A percentile compares a stretch with the other conserved stretches of the same genome.
These are phyloP conservation scores for Trichoderma hamatum DNA, from an alignment of 2,329 filamentous ascomycete genomes.

Conservation along the genomic window DNA sequence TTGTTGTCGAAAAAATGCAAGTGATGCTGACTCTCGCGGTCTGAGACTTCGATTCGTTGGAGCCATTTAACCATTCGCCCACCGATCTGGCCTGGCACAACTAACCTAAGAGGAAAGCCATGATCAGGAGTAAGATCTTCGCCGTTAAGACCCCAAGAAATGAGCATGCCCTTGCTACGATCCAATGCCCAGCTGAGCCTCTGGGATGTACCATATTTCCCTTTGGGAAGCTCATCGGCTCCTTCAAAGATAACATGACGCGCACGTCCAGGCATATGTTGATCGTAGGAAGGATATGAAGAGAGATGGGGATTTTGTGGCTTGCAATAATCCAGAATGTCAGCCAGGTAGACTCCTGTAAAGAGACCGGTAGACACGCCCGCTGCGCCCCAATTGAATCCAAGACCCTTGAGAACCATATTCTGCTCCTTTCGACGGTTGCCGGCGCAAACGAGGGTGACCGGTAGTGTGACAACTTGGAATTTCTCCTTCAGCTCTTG, in stretches of 20 bases:
- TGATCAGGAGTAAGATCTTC: constrained; percentile 80
- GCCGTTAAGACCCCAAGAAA: constrained; percentile 91
- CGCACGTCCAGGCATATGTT: constrained; percentile 53
- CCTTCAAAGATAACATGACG: constrained; percentile 90
- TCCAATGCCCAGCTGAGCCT: constrained; percentile 54
- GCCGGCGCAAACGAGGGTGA: constrained; percentile 89
- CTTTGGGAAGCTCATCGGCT: constrained; percentile 85
- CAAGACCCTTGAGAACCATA: constrained; percentile 84
- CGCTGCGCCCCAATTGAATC: constrained; percentile 91
- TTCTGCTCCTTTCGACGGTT: constrained; percentile 95
- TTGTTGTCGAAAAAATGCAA: constrained; percentile 94
- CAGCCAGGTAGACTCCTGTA: constrained; percentile 75
- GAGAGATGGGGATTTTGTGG: constrained; percentile 51
- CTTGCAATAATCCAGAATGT: constrained; percentile 71
- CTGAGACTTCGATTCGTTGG: constrained; percentile 76
- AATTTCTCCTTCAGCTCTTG: constrained; percentile 73
- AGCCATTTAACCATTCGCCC: constrained; percentile 94
- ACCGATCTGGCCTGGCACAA: constrained; percentile 90
- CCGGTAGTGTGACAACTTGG: constrained; percentile 80
- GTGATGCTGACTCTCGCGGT: constrained; percentile 84
- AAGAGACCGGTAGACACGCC: constrained; percentile 86
- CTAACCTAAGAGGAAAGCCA: constrained; percentile 77
- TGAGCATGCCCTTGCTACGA: constrained; percentile 78
- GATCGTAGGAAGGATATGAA: neutral
- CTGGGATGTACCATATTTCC: constrained; percentile 55